phyloP scores from a whole-genome alignment of 2,329 filamentous ascomycete genomes.

The Scorias spongiosa region DNA sequence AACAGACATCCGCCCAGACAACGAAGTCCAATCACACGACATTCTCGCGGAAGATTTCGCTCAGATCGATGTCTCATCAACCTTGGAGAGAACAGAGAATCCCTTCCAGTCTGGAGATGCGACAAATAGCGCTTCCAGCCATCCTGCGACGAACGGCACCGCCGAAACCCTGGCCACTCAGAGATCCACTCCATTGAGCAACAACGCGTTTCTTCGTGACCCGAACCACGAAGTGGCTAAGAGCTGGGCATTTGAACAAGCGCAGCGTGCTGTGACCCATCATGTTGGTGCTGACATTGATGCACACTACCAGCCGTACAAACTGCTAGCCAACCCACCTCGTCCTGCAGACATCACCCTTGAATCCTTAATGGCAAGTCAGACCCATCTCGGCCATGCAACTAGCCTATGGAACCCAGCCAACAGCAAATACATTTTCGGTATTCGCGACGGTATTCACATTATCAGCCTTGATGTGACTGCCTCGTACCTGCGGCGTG shows the following conservation, averaged over 20 bases:
- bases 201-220: slow-evolving; percentile 19
- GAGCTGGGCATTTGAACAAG: slow-evolving; percentile 28
- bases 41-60: not conserved
- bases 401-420: slow-evolving; percentile 87
- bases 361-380: slow-evolving; percentile 75
- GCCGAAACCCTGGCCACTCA: slow-evolving; percentile 11
- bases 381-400: slow-evolving; percentile 80
- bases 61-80: not conserved
- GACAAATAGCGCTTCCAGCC: slow-evolving; percentile 1
- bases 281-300: slow-evolving; percentile 25
- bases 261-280: slow-evolving; percentile 23
- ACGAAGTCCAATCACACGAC: not conserved
- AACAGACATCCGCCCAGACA: slow-evolving; percentile 18
- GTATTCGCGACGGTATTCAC: slow-evolving; percentile 73
- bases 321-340: slow-evolving; percentile 58
- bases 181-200: slow-evolving; percentile 16
- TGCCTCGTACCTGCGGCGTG: slow-evolving; percentile 76
- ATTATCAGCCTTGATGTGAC: slow-evolving; percentile 86
- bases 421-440: slow-evolving; percentile 89
- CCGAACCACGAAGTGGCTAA: slow-evolving; percentile 21
- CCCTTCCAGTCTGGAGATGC: not conserved
- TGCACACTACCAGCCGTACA: slow-evolving; percentile 48
- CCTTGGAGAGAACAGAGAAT: not conserved
- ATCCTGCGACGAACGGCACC: slow-evolving; percentile 1
- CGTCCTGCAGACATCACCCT: slow-evolving; percentile 67